These are phyloP conservation scores for Chloranthus sessilifolius DNA, from an alignment of 164 flowering plant genomes.

Conservation along the genomic window DNA sequence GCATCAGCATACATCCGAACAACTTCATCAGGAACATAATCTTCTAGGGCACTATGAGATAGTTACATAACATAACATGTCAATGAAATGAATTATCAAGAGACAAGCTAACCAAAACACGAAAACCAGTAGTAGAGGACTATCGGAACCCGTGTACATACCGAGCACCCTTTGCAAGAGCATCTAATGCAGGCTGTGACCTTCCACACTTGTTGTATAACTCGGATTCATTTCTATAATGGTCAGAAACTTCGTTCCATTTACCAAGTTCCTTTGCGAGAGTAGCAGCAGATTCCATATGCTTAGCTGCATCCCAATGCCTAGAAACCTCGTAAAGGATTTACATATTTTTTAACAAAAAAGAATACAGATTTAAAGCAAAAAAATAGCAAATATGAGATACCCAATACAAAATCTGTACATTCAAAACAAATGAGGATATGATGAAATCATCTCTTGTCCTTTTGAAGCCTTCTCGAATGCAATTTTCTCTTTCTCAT, in stretches of 20 bases:
- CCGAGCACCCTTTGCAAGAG: constrained; percentile 95
- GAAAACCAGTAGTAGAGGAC: neutral
- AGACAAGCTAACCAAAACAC: neutral
- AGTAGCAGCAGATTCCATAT: constrained; percentile 91
- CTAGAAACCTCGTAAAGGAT: constrained; percentile 54
- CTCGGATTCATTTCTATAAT: constrained; percentile 76
- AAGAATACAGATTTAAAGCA: too few relatives aligned
- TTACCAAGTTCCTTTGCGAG: constrained; percentile 66
- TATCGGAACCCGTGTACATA: constrained; percentile 21
- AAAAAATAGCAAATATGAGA: neutral
- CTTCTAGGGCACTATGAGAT: constrained; percentile 69
- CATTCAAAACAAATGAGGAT: constrained; percentile 33
- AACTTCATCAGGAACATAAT: constrained; percentile 71
- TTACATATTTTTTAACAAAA: too few relatives aligned
- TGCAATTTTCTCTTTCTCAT: constrained; percentile 78
- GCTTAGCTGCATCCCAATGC: constrained; percentile 99
- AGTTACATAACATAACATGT: neutral
- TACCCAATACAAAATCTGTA: constrained; percentile 1
- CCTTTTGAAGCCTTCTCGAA: constrained; percentile 93
- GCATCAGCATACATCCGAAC: constrained; percentile 73
- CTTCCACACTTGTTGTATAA: constrained; percentile 76
- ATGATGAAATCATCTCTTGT: constrained; percentile 97
- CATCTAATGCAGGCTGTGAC: constrained; percentile 93
- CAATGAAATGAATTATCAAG: neutral
- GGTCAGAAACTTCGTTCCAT: constrained; percentile 84